Conservation (phyloP, 148 eudicot genomes). For the Dianthus caryophyllus region DNA sequence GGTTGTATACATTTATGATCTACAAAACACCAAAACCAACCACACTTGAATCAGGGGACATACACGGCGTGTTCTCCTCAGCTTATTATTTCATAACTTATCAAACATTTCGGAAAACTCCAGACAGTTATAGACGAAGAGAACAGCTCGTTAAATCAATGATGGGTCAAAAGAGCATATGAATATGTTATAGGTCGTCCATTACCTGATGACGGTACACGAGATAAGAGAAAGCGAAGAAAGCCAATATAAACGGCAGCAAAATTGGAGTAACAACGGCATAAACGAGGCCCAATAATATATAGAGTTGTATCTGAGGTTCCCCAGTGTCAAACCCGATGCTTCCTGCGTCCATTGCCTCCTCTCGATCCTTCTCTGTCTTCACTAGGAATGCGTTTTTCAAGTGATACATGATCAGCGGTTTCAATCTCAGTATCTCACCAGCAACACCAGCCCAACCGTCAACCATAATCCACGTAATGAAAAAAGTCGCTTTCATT, state of each 20-base stretch:
- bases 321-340: slow-evolving; percentile 69
- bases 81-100: too few relatives aligned
- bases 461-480: slow-evolving; percentile 73
- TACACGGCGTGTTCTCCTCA: too few relatives aligned
- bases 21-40: slow-evolving; percentile 29
- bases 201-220: slow-evolving; percentile 77
- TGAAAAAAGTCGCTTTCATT: slow-evolving; percentile 81
- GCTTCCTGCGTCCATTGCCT: slow-evolving; percentile 83
- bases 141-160: too few relatives aligned
- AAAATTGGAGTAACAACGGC: slow-evolving; percentile 71
- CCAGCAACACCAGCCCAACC: slow-evolving; percentile 88
- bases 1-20: slow-evolving; percentile 95
- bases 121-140: too few relatives aligned
- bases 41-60: not conserved
- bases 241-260: slow-evolving; percentile 69
- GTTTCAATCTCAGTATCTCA: slow-evolving; percentile 66
- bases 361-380: slow-evolving; percentile 76
- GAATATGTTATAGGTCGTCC: not conserved
- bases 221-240: slow-evolving; percentile 61
- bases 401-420: slow-evolving; percentile 64
- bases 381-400: slow-evolving; percentile 73
- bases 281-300: slow-evolving; percentile 69
- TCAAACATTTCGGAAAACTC: too few relatives aligned
- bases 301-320: slow-evolving; percentile 77
- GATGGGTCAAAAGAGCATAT: too few relatives aligned